Percentiles rank a stretch among this genome's conserved stretches.
phyloP scores from a whole-genome alignment of 305 asterid genomes.

The Solanum hybrid region DNA sequence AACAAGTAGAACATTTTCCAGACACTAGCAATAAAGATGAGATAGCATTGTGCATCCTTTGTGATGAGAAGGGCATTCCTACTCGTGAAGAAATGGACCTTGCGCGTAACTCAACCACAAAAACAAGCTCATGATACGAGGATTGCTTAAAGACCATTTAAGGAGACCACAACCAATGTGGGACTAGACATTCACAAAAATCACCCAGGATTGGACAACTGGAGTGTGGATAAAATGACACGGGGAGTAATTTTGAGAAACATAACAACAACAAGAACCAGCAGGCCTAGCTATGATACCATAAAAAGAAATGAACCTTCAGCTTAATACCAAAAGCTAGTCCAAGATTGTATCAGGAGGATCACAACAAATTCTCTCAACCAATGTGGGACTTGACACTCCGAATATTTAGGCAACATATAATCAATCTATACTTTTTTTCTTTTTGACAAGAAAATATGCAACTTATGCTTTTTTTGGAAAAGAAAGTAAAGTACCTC shows the following conservation, averaged over 20 bases:
- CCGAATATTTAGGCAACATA: neutral
- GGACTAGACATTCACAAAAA: neutral
- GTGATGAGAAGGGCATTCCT: neutral
- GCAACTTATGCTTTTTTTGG: neutral
- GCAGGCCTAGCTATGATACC: neutral
- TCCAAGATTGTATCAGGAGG: neutral
- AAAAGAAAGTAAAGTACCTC: constrained; percentile 36
- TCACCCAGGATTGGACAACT: neutral
- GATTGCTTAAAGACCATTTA: neutral
- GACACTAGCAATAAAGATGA: neutral
- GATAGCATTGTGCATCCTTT: neutral
- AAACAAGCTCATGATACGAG: neutral
- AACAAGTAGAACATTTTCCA: neutral
- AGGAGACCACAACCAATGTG: neutral
- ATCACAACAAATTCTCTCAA: neutral
- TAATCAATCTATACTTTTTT: neutral
- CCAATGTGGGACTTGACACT: neutral
- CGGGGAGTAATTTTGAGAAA: neutral
- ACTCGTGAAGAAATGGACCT: neutral
- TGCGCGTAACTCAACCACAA: neutral
- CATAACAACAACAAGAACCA: neutral
- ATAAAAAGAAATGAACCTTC: neutral
- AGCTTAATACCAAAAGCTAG: neutral
- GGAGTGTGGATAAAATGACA: neutral
- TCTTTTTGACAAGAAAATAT: neutral